Conservation (phyloP, 2,329 filamentous ascomycete genomes). For the Claviceps citrina region DNA sequence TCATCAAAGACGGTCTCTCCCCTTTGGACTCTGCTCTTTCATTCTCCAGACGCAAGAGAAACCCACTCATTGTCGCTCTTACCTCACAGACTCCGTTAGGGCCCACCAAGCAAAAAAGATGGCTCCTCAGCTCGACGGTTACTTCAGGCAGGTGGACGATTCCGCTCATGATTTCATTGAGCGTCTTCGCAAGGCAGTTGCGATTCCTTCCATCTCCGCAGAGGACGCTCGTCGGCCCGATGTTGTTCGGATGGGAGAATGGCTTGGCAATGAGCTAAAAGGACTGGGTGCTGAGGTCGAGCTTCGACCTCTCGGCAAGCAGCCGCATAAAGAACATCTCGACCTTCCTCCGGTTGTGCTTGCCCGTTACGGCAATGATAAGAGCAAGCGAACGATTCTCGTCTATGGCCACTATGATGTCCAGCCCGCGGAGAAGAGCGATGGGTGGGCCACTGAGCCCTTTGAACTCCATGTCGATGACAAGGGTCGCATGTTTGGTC, state of each 20-base stretch:
- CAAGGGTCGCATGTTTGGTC: conserved; percentile 89
- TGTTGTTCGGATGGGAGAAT: conserved; percentile 93
- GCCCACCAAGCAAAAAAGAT: conserved; percentile 56
- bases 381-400: conserved; percentile 84
- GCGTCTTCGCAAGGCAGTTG: conserved; percentile 78
- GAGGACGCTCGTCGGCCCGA: conserved; percentile 78
- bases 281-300: conserved; percentile 75
- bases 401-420: conserved; percentile 99
- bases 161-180: conserved; percentile 74
- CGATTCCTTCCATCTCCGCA: conserved; percentile 89
- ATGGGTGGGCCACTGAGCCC: conserved; percentile 91
- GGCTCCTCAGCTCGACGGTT: conserved; percentile 79
- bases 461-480: conserved; percentile 79
- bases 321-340: conserved; percentile 79
- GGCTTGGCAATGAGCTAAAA: conserved; percentile 69
- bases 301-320: conserved; percentile 73
- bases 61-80: conserved; percentile 20
- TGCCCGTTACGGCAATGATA: conserved; percentile 80
- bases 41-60: conserved; percentile 5
- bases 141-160: conserved; percentile 81
- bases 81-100: conserved; percentile 38
- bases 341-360: conserved; percentile 87
- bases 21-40: conserved; percentile 11
- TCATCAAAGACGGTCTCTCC: conserved; percentile 11
- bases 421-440: conserved; percentile 80